These are phyloP conservation scores for Physcomitrium patens DNA, from an alignment of 225 moss, liverwort and hornwort species.

Conservation along the genomic window DNA sequence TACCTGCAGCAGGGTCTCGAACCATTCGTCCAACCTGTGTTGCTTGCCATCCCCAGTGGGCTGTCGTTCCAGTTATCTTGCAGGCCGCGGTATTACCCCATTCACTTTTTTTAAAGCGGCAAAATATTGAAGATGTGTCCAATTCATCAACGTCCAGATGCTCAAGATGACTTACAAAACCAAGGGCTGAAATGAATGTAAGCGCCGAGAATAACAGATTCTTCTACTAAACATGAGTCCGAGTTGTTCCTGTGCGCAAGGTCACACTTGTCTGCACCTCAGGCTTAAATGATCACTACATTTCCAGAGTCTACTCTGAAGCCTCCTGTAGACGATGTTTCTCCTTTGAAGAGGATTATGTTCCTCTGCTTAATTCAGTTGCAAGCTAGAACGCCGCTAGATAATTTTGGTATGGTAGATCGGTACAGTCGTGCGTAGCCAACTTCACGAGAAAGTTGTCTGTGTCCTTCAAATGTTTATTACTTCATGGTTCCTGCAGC, in stretches of 20 bases:
- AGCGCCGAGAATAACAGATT: not conserved
- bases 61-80: not conserved
- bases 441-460: not conserved
- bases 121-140: not conserved
- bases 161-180: not conserved
- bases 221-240: not conserved
- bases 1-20: not conserved
- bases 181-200: not conserved
- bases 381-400: not conserved
- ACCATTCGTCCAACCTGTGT: not conserved
- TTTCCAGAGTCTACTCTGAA: not conserved
- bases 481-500: conserved; percentile 9
- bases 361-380: not conserved
- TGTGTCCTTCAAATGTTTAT: not conserved
- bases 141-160: not conserved
- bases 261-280: too few relatives aligned
- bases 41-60: not conserved
- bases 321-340: too few relatives aligned
- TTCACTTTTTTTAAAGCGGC: not conserved
- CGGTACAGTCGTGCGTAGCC: not conserved
- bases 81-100: not conserved
- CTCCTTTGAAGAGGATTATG: not conserved
- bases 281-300: too few relatives aligned
- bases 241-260: too few relatives aligned
- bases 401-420: not conserved